Conservation (phyloP, 495 filamentous ascomycete genomes). For the Margaritispora aquatica region DNA sequence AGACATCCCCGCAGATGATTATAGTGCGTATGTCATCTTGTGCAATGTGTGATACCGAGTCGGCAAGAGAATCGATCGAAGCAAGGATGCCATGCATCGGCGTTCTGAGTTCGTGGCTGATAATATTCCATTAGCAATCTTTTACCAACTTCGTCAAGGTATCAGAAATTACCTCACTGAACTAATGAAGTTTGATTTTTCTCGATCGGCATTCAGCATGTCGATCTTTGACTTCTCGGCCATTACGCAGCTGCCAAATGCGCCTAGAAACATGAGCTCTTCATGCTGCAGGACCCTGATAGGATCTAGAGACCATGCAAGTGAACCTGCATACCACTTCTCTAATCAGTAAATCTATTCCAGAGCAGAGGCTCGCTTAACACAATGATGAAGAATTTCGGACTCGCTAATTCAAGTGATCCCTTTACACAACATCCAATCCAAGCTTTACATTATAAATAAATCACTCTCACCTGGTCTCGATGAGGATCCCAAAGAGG, state of each 20-base stretch:
- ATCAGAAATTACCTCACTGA: too few relatives aligned
- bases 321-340: slow-evolving; percentile 57
- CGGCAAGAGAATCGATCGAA: slow-evolving; percentile 58
- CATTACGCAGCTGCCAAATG: slow-evolving; percentile 47
- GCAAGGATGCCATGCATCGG: slow-evolving; percentile 56
- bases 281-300: slow-evolving; percentile 32
- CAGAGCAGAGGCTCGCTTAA: too few relatives aligned
- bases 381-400: too few relatives aligned
- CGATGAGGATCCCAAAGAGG: slow-evolving; percentile 54
- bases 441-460: neutral
- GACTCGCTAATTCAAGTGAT: too few relatives aligned
- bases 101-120: slow-evolving; percentile 70
- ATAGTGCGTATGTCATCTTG: slow-evolving; percentile 33
- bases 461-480: neutral
- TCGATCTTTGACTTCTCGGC: slow-evolving; percentile 47
- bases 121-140: too few relatives aligned
- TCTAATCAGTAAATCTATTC: neutral
- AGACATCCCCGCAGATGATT: slow-evolving; percentile 3
- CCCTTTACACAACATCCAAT: too few relatives aligned
- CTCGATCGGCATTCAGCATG: slow-evolving; percentile 31
- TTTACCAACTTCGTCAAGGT: too few relatives aligned
- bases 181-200: slow-evolving; percentile 62
- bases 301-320: slow-evolving; percentile 52
- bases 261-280: slow-evolving; percentile 45
- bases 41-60: slow-evolving; percentile 43